Conservation (phyloP, 441 rosid genomes). For the Pelargonium australe region DNA sequence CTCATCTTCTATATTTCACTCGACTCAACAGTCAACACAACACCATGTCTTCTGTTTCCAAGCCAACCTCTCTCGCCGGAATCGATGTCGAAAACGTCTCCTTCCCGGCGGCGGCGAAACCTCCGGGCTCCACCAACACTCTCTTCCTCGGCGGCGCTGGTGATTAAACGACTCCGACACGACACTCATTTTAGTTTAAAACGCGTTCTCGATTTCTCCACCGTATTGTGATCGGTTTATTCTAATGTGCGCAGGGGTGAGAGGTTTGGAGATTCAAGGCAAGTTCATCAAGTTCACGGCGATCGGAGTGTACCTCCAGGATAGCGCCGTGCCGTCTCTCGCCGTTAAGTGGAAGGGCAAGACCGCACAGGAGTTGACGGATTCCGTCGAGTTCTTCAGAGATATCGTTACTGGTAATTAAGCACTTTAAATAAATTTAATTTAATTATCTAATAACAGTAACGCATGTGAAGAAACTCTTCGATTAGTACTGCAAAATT, state of each 20-base stretch:
- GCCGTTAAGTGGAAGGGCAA: slow-evolving; percentile 66
- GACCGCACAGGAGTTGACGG: slow-evolving; percentile 41
- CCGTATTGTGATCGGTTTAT: neutral
- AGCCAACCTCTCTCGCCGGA: slow-evolving; percentile 23
- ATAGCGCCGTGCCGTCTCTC: slow-evolving; percentile 42
- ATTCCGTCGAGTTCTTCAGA: slow-evolving; percentile 64
- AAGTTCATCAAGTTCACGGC: slow-evolving; percentile 66
- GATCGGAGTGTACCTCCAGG: slow-evolving; percentile 71
- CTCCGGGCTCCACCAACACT: slow-evolving; percentile 53
- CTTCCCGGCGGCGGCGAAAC: slow-evolving; percentile 47
- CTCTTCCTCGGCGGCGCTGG: slow-evolving; percentile 80
- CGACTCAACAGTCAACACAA: neutral
- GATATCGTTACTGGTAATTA: slow-evolving; percentile 73
- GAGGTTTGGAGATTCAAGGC: slow-evolving; percentile 68
- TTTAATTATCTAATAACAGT: too few relatives aligned
- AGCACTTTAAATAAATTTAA: neutral
- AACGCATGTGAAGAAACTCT: too few relatives aligned
- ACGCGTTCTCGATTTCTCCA: neutral
- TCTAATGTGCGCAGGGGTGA: slow-evolving; percentile 42
- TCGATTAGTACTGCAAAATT: too few relatives aligned
- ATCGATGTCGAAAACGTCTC: slow-evolving; percentile 40
- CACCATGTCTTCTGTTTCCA: neutral
- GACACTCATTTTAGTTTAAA: neutral
- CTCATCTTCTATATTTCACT: neutral
- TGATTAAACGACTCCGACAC: slow-evolving; percentile 2